Evolutionary conservation across 352 stramenopile genomes (phyloP).

Genomic region (Detonula confervacea): DNA sequence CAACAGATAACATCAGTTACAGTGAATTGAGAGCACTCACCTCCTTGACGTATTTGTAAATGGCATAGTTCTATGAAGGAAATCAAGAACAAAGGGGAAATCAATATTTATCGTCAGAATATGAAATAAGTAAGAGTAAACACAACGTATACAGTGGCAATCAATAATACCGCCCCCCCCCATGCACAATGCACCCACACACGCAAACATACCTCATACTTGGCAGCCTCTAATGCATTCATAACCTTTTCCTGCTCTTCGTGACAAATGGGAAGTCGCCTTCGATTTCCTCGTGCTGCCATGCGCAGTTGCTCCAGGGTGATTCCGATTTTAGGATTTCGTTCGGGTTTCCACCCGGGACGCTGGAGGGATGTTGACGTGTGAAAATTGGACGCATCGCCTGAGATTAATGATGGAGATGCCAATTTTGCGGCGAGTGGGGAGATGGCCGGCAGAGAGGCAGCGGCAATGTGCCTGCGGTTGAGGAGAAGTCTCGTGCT

Average conservation of each 20-base stretch:
- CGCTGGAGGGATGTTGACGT: slow-evolving; percentile 22
- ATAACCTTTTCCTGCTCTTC: slow-evolving; percentile 55
- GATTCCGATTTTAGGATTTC: slow-evolving; percentile 55
- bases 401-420: slow-evolving; percentile 1
- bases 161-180: too few relatives aligned
- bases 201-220: slow-evolving; percentile 50
- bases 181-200: too few relatives aligned
- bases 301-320: slow-evolving; percentile 56
- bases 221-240: slow-evolving; percentile 59
- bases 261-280: slow-evolving; percentile 49
- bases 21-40: slow-evolving; percentile 19
- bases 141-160: too few relatives aligned
- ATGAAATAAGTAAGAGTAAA: slow-evolving; percentile 11
- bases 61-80: slow-evolving; percentile 36
- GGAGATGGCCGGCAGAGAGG: not conserved
- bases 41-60: slow-evolving; percentile 59
- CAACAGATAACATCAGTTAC: not conserved
- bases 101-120: too few relatives aligned
- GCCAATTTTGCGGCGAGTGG: not conserved
- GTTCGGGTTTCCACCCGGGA: slow-evolving; percentile 17
- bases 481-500: not conserved
- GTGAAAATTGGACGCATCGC: slow-evolving; percentile 24
- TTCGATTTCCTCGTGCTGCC: slow-evolving; percentile 31
- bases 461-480: not conserved
- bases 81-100: slow-evolving; percentile 4